phyloP scores from a whole-genome alignment of 75 land plant species.

The Selaginella moellendorffii region DNA sequence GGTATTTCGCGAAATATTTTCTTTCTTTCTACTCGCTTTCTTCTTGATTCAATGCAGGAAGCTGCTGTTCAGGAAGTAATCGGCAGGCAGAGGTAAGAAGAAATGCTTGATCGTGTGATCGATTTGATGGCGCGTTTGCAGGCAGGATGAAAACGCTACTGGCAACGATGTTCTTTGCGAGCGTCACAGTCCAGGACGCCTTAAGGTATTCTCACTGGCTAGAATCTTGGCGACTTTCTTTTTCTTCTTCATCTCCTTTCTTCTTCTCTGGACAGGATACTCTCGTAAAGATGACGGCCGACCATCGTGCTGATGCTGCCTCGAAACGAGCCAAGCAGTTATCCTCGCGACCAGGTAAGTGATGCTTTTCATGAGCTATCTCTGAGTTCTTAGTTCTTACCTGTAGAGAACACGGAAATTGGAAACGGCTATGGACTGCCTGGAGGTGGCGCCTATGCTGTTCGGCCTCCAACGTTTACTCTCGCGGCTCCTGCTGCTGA shows the following conservation, averaged over 20 bases:
- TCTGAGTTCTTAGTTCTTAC: slow-evolving; percentile 6
- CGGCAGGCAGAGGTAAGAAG: slow-evolving; percentile 36
- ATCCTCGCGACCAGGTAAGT: slow-evolving; percentile 35
- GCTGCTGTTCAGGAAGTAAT: slow-evolving; percentile 47
- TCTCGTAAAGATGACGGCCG: slow-evolving; percentile 67
- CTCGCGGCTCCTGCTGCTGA: slow-evolving; percentile 10
- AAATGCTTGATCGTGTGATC: slow-evolving; percentile 13
- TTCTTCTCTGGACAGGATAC: slow-evolving; percentile 39
- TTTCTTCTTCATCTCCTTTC: not conserved
- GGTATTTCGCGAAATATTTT: too few species aligned
- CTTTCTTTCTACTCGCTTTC: too few species aligned
- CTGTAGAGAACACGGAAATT: slow-evolving; percentile 72
- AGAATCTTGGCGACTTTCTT: slow-evolving; percentile 3
- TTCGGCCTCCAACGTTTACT: slow-evolving; percentile 19
- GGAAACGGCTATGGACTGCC: slow-evolving; percentile 99
- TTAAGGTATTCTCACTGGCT: slow-evolving; percentile 37
- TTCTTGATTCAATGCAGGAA: too few species aligned
- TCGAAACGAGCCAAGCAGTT: slow-evolving; percentile 50
- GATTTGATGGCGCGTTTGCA: slow-evolving; percentile 14
- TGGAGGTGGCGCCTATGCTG: slow-evolving; percentile 77
- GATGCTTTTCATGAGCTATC: slow-evolving; percentile 4
- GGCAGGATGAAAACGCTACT: slow-evolving; percentile 21
- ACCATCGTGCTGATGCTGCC: slow-evolving; percentile 77
- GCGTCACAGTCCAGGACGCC: slow-evolving; percentile 48
- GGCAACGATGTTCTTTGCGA: slow-evolving; percentile 44